Evolutionary conservation across 1,284 basidiomycete species (phyloP).

Genomic region (Marasmius sp.): DNA sequence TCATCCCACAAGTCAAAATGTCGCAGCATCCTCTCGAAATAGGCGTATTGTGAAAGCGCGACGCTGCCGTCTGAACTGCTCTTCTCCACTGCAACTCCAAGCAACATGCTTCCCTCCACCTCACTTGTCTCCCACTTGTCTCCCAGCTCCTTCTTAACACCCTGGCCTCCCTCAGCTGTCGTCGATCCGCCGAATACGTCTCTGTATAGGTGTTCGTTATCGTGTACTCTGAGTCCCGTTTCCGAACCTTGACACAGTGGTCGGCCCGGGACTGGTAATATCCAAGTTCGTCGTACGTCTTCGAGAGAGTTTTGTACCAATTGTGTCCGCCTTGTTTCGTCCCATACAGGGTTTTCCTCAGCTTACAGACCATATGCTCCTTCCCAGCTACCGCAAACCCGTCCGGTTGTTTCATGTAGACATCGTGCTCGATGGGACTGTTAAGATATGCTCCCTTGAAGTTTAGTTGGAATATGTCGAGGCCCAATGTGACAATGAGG

Average conservation of each 20-base stretch:
- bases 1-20: conserved; percentile 12
- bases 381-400: conserved; percentile 21
- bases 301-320: conserved; percentile 30
- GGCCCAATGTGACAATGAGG: conserved; percentile 20
- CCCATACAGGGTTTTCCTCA: conserved; percentile 32
- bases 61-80: conserved; percentile 8
- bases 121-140: neutral
- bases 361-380: conserved; percentile 13
- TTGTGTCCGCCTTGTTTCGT: conserved; percentile 35
- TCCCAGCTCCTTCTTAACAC: neutral
- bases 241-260: conserved; percentile 23
- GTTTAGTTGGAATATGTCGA: conserved; percentile 27
- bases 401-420: conserved; percentile 34
- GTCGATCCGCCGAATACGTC: conserved; percentile 13
- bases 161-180: neutral
- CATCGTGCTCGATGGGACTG: conserved; percentile 32
- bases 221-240: neutral
- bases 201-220: conserved; percentile 20
- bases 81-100: conserved; percentile 15
- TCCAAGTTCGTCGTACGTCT: conserved; percentile 20
- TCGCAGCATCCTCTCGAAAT: conserved; percentile 18
- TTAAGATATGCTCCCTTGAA: conserved; percentile 38
- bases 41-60: conserved; percentile 16
- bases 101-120: neutral
- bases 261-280: conserved; percentile 18